A percentile compares a stretch with the other conserved stretches of the same genome.
These are phyloP conservation scores for Ettlia oleoabundans DNA, from an alignment of 139 green algal species.

Conservation along the genomic window DNA sequence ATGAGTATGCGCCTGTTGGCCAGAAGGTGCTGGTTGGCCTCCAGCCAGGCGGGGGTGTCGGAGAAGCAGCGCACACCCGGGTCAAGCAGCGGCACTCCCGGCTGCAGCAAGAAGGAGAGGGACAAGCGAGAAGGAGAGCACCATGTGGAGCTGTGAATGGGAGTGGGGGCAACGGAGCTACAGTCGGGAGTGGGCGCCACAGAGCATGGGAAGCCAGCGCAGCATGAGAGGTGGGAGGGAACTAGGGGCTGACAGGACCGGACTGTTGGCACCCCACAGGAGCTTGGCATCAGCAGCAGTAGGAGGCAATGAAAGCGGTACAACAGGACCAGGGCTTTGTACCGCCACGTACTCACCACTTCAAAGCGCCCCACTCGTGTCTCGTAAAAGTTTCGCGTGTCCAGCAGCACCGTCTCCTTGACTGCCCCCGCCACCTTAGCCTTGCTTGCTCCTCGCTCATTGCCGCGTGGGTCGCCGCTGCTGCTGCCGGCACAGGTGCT, in stretches of 20 bases:
- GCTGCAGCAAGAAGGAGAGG: background rate
- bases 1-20: slow-evolving; percentile 61
- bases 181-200: background rate
- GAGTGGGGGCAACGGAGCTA: background rate
- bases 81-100: slow-evolving; percentile 54
- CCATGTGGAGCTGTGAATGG: background rate
- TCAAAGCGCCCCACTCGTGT: slow-evolving; percentile 70
- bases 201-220: background rate
- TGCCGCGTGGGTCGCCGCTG: background rate
- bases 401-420: slow-evolving; percentile 73
- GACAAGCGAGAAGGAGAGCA: background rate
- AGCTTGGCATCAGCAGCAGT: too few relatives aligned
- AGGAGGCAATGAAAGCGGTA: too few relatives aligned
- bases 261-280: too few relatives aligned
- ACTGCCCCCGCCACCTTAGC: background rate
- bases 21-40: slow-evolving; percentile 50
- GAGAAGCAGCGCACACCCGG: slow-evolving; percentile 70
- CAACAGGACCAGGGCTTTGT: too few relatives aligned
- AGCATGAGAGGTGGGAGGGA: too few relatives aligned
- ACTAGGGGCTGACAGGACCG: too few relatives aligned
- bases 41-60: slow-evolving; percentile 79
- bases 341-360: too few relatives aligned
- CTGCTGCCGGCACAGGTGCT: too few relatives aligned
- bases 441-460: background rate
- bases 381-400: slow-evolving; percentile 83